Evolutionary conservation across 1,139 yeast genomes (phyloP).

Genomic region (Arxiozyma slooffiae): DNA sequence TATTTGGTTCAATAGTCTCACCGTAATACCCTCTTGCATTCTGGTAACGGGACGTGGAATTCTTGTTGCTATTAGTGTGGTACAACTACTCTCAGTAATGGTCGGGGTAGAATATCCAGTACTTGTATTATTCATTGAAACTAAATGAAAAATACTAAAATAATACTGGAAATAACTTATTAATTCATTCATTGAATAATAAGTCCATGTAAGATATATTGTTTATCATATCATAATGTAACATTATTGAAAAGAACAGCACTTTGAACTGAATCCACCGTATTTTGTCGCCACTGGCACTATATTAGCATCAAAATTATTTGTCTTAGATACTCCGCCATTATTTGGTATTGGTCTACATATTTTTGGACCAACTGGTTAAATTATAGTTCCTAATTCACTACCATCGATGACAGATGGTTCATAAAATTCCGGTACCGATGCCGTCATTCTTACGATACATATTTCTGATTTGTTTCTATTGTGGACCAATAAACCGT

Average conservation of each 20-base stretch:
- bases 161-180: slow-evolving; percentile 7
- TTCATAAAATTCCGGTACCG: not conserved
- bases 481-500: not conserved
- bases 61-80: not conserved
- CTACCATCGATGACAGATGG: not conserved
- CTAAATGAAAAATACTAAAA: not conserved
- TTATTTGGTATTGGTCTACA: not conserved
- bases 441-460: not conserved
- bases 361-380: not conserved
- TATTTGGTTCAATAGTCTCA: not conserved
- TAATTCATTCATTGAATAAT: slow-evolving; percentile 22
- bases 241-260: slow-evolving; percentile 38
- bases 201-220: slow-evolving; percentile 54
- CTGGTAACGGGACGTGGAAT: not conserved
- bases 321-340: not conserved
- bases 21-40: not conserved
- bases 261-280: slow-evolving; percentile 7
- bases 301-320: not conserved
- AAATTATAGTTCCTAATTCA: not conserved
- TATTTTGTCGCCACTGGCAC: not conserved
- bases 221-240: slow-evolving; percentile 50
- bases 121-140: not conserved
- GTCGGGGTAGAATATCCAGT: not conserved
- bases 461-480: not conserved
- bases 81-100: not conserved